Percentiles rank a stretch among this genome's conserved stretches.
phyloP scores from a whole-genome alignment of 2,329 filamentous ascomycete species.

The Intubia oerlemansii region DNA sequence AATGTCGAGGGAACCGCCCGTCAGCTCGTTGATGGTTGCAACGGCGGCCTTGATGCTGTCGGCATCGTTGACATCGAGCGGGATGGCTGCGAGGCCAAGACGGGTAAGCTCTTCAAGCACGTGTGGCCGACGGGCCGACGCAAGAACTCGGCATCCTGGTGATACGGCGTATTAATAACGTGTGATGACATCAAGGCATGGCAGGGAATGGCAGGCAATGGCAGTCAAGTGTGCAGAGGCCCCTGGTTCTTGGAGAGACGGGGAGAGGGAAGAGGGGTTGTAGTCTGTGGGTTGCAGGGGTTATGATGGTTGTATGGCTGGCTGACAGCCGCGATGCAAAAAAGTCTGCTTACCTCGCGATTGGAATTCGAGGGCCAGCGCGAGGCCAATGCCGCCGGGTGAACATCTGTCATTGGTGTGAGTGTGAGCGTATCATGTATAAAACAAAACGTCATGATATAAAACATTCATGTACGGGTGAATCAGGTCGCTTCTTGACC shows the following conservation, averaged over 20 bases:
- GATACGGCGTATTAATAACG: too few species aligned
- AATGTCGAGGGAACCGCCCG: conserved; percentile 5
- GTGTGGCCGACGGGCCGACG: conserved; percentile 11
- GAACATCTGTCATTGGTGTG: conserved; percentile 11
- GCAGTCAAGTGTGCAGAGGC: conserved; percentile 20
- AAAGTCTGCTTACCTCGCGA: conserved; percentile 16
- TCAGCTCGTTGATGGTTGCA: conserved; percentile 2
- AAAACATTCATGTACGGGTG: too few species aligned
- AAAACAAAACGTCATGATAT: too few species aligned
- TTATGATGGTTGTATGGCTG: conserved; percentile 13
- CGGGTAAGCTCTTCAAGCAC: conserved; percentile 10
- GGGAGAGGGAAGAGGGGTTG: conserved; percentile 12
- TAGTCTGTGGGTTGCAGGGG: too few species aligned
- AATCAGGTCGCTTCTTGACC: too few species aligned
- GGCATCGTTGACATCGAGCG: conserved; percentile 13
- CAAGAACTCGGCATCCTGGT: conserved; percentile 14
- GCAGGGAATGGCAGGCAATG: conserved; percentile 30
- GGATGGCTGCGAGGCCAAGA: conserved; percentile 9
- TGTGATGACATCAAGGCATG: too few species aligned
- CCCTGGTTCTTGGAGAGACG: conserved; percentile 12
- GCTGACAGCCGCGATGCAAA: conserved; percentile 16
- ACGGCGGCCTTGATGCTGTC: conserved; percentile 9
- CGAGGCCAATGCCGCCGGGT: conserved; percentile 13
- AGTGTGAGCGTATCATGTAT: too few species aligned
- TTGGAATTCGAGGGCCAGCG: conserved; percentile 13